Percentiles rank a stretch among this genome's conserved stretches.
Conservation (phyloP, 78 protist genomes). For the Dictyostelium capitatum region DNA sequence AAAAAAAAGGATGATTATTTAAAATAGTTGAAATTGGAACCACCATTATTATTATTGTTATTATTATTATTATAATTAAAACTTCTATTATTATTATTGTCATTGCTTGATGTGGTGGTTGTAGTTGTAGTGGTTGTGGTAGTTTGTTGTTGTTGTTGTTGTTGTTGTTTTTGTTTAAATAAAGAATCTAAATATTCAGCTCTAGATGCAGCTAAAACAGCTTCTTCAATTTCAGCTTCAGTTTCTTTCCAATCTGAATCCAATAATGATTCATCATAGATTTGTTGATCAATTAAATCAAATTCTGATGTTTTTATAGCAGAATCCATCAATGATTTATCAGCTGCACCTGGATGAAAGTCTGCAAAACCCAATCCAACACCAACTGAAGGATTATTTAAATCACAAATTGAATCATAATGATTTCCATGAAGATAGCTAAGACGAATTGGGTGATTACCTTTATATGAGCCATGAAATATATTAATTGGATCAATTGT, state of each 20-base stretch:
- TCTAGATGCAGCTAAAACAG: conserved; percentile 64
- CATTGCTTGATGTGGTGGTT: background rate
- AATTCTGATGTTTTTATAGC: conserved; percentile 62
- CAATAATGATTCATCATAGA: conserved; percentile 52
- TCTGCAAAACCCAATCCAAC: conserved; percentile 88
- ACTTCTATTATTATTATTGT: background rate
- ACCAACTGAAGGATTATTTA: conserved; percentile 82
- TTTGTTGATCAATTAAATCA: conserved; percentile 43
- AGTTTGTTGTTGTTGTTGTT: conserved; percentile 12
- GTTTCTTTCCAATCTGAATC: conserved; percentile 73
- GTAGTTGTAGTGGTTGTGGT: background rate
- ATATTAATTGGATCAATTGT: conserved; percentile 80
- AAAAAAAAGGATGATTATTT: no score
- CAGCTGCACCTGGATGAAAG: conserved; percentile 83
- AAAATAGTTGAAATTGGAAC: background rate
- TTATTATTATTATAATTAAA: background rate
- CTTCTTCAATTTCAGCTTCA: conserved; percentile 76
- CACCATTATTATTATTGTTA: background rate
- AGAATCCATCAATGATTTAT: conserved; percentile 38
- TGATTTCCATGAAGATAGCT: conserved; percentile 83
- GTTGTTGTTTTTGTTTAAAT: conserved; percentile 5
- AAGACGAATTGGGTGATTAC: conserved; percentile 77
- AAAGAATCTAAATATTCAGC: conserved; percentile 62
- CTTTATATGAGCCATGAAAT: conserved; percentile 61
- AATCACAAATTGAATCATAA: conserved; percentile 79